Evolutionary conservation across 2,329 filamentous ascomycete genomes (phyloP), one percentile per base, ranked within the genome.

Genomic region (Talaromyces sp.): DNA sequence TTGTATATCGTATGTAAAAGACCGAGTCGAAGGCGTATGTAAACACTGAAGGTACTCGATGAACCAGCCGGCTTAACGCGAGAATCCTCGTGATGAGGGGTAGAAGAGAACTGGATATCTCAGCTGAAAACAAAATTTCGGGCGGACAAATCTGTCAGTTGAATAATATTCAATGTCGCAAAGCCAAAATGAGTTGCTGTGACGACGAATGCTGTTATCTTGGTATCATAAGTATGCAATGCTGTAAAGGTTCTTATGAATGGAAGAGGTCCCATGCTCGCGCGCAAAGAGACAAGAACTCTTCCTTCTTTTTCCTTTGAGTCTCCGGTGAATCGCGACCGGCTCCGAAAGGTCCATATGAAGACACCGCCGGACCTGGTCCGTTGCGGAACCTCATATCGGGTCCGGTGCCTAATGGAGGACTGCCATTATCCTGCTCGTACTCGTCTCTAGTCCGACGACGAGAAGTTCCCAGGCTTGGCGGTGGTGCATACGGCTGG

Each of bases 251-350:
- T 22, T 39, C 31, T 61, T 24, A 97, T 68, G 93, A 97, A 82
- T 98, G 95, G 79, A 98, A 97, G 33, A 99, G 80, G 80, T 99
- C 95, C 95, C 95, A 99, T 9, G 95, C 95, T 73, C 92, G 85
- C 70, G 92, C 88, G 76, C 94, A 97, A 59, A 98, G 81, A 64
- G 86, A 83, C 69, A 99, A 82, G 74, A 99, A 99, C 76, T 97
- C 92, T 50, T 97, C 93, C 75, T 93, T 93, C 87, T 98, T 98
- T 73, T 86, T 89, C 71, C 87, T 85, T 76, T 92, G 89, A 6
- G 89, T 92, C 71, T 95, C 93, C 8, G 91, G 92, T 69, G 88
- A 93, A 73, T 95, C 93, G 67, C 91, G 84, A 43, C 91, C 91
- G 64, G 91, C 90, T 41, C 90, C 91, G 72, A 95, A 95, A 1